Conservation (phyloP, 495 filamentous ascomycete genomes). For the Penicillium turbatum region DNA sequence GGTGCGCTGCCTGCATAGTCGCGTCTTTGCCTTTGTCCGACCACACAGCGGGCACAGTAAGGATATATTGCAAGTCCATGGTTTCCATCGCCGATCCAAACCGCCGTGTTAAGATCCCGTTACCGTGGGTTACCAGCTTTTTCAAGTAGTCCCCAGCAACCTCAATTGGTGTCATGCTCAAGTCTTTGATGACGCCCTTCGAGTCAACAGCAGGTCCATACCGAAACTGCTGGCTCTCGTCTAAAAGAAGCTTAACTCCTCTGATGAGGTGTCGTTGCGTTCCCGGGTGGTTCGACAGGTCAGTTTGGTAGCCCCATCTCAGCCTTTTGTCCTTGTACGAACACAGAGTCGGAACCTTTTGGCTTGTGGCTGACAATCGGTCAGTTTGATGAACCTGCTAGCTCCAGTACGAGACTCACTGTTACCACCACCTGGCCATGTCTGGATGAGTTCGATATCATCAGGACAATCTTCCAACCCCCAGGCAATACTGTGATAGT, state of each 20-base stretch:
- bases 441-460: slow-evolving; percentile 33
- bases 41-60: slow-evolving; percentile 57
- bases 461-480: slow-evolving; percentile 17
- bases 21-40: slow-evolving; percentile 47
- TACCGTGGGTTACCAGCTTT: slow-evolving; percentile 36
- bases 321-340: slow-evolving; percentile 27
- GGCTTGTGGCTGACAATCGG: slow-evolving; percentile 23
- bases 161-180: slow-evolving; percentile 30
- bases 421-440: slow-evolving; percentile 31
- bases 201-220: slow-evolving; percentile 17
- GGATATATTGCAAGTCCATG: slow-evolving; percentile 31
- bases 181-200: slow-evolving; percentile 12
- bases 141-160: slow-evolving; percentile 41
- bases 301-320: slow-evolving; percentile 44
- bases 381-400: background rate
- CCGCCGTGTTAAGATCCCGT: slow-evolving; percentile 24
- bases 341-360: slow-evolving; percentile 49
- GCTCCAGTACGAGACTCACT: slow-evolving; percentile 10
- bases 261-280: slow-evolving; percentile 14
- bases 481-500: slow-evolving; percentile 22
- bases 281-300: background rate
- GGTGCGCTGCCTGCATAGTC: slow-evolving; percentile 41
- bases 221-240: slow-evolving; percentile 19
- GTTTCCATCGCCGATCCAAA: slow-evolving; percentile 19
- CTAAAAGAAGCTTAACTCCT: slow-evolving; percentile 40